phyloP scores from a whole-genome alignment of 495 filamentous ascomycete species.

The Aspergillus cavernicola region DNA sequence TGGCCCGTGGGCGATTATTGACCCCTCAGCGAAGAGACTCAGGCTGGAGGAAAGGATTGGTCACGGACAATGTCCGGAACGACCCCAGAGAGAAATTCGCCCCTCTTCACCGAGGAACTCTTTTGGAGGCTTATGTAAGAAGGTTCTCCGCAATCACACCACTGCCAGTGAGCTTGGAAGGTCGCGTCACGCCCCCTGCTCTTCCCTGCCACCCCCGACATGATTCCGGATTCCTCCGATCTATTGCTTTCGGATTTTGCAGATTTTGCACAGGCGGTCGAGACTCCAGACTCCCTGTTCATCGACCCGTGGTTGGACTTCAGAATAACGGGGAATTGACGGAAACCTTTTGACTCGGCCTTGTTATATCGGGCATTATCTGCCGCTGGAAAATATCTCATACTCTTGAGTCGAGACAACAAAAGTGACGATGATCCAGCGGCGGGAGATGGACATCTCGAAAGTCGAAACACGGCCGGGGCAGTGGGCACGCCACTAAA shows the following conservation, averaged over 20 bases:
- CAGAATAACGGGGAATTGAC: neutral
- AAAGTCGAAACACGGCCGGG: constrained; percentile 19
- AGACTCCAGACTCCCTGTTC: neutral
- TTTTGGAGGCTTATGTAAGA: constrained; percentile 5
- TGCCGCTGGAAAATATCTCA: neutral
- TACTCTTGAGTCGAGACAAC: neutral
- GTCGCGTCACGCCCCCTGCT: constrained; percentile 3
- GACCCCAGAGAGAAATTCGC: neutral
- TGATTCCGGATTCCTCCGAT: constrained; percentile 23
- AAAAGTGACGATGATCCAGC: constrained; percentile 6
- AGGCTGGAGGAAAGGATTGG: neutral
- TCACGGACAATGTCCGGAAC: neutral
- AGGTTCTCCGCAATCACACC: constrained; percentile 19
- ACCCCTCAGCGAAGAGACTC: neutral
- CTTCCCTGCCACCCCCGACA: constrained; percentile 12
- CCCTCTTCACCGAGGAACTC: constrained; percentile 19
- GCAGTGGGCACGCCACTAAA: constrained; percentile 23
- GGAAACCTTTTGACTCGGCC: neutral
- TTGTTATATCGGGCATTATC: neutral
- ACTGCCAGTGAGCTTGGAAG: constrained; percentile 5
- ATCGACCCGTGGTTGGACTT: neutral
- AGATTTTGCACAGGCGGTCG: neutral
- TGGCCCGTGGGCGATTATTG: constrained; percentile 8
- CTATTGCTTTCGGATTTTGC: neutral
- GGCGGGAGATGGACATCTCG: constrained; percentile 26